These are phyloP conservation scores for Aureobasidium subglaciale DNA, from an alignment of 2,329 filamentous ascomycete genomes.

Conservation along the genomic window DNA sequence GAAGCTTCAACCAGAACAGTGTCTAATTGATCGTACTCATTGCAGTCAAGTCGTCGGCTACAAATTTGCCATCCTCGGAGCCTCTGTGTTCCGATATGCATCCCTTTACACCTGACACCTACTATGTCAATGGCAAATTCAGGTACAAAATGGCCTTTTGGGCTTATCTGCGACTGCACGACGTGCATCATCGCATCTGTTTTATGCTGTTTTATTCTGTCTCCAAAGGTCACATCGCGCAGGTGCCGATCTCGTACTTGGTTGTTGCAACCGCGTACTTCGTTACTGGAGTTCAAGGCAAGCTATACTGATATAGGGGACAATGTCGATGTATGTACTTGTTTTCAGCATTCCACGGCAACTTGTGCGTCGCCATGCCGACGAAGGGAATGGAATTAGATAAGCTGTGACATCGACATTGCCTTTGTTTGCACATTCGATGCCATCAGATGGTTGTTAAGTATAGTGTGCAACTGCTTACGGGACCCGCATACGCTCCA, in stretches of 20 bases:
- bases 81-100: too few species aligned
- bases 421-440: neutral
- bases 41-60: too few species aligned
- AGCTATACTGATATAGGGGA: neutral
- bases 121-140: too few species aligned
- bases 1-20: too few species aligned
- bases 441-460: neutral
- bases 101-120: too few species aligned
- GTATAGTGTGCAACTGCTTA: slow-evolving; percentile 1
- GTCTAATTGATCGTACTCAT: too few species aligned
- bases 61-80: too few species aligned
- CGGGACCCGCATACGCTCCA: neutral
- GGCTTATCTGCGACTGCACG: too few species aligned
- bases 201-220: neutral
- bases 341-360: neutral
- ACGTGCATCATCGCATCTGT: too few species aligned
- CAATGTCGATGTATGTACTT: neutral
- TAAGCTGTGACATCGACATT: neutral
- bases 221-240: too few species aligned
- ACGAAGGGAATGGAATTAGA: slow-evolving; percentile 12
- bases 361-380: neutral
- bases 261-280: neutral
- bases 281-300: neutral
- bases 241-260: too few species aligned
- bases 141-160: too few species aligned